A percentile compares a stretch with the other conserved stretches of the same genome.
These are phyloP conservation scores for Nicotiana attenuata DNA, from an alignment of 257 asterid genomes.

Conservation along the genomic window DNA sequence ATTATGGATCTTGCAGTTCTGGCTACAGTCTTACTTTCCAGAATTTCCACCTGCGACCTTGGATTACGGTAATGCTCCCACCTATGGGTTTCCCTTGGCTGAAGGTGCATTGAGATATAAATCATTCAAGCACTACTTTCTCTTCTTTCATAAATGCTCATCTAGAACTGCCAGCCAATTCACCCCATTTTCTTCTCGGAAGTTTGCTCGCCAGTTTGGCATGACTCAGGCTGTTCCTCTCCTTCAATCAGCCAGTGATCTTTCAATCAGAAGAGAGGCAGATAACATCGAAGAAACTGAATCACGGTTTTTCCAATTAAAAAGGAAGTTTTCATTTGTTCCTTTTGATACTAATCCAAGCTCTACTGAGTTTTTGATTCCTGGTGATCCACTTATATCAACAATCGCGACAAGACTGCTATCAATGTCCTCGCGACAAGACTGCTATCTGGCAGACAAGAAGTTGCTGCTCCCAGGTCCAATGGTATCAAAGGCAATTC, in stretches of 20 bases:
- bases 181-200: background rate
- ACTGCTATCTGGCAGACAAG: background rate
- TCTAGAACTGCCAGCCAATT: constrained; percentile 6
- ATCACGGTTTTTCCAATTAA: background rate
- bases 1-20: constrained; percentile 12
- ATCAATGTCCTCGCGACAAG: background rate
- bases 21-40: constrained; percentile 15
- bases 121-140: background rate
- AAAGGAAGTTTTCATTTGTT: background rate
- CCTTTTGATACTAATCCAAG: background rate
- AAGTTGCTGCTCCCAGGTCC: background rate
- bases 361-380: background rate
- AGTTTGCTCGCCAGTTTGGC: constrained; percentile 15
- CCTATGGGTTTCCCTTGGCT: constrained; percentile 8
- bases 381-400: constrained; percentile 7
- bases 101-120: constrained; percentile 6
- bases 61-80: background rate
- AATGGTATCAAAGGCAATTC: background rate
- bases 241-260: background rate
- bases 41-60: background rate
- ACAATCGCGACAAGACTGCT: background rate
- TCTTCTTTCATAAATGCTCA: constrained; percentile 3
- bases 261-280: background rate
- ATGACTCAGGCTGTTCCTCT: constrained; percentile 5
- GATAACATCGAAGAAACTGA: background rate